A percentile compares a stretch with the other conserved stretches of the same genome.
phyloP scores from a whole-genome alignment of 2,329 filamentous ascomycete genomes.

The Ampelomyces quisqualis region DNA sequence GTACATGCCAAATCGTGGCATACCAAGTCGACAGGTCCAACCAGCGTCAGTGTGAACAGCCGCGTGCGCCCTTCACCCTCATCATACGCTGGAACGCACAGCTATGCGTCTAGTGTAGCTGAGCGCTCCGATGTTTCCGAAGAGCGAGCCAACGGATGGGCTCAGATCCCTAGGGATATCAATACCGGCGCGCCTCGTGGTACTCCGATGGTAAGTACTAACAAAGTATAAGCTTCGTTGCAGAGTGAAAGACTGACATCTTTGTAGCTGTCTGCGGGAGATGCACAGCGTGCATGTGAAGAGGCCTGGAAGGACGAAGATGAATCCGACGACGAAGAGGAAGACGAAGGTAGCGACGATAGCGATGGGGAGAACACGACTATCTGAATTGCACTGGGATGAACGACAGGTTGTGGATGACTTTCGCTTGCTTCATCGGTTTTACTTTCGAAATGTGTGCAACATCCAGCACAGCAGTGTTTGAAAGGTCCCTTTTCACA shows the following conservation, averaged over 20 bases:
- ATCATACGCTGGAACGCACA: constrained; percentile 17
- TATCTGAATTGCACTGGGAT: no score
- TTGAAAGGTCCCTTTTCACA: no score
- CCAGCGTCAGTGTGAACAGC: constrained; percentile 16
- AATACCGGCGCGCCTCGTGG: neutral
- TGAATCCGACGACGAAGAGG: constrained; percentile 1
- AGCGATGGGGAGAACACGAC: constrained; percentile 42
- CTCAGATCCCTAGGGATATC: constrained; percentile 23
- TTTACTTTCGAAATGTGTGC: no score
- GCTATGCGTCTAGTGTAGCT: constrained; percentile 28
- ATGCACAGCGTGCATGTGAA: constrained; percentile 4
- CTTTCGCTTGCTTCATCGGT: no score
- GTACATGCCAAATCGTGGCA: constrained; percentile 28
- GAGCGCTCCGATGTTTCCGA: constrained; percentile 24
- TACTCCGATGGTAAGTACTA: neutral
- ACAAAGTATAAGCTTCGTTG: neutral
- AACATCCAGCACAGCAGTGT: no score
- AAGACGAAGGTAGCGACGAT: constrained; percentile 36
- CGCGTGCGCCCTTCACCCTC: constrained; percentile 21
- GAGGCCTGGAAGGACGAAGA: constrained; percentile 11
- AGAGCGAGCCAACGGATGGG: no score
- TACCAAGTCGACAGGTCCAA: constrained; percentile 13
- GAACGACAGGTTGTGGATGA: no score
- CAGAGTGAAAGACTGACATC: constrained; percentile 4
- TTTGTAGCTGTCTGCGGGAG: constrained; percentile 12